These are phyloP conservation scores for Leishmania gerbilli DNA, from an alignment of 208 protist species.

Conservation along the genomic window DNA sequence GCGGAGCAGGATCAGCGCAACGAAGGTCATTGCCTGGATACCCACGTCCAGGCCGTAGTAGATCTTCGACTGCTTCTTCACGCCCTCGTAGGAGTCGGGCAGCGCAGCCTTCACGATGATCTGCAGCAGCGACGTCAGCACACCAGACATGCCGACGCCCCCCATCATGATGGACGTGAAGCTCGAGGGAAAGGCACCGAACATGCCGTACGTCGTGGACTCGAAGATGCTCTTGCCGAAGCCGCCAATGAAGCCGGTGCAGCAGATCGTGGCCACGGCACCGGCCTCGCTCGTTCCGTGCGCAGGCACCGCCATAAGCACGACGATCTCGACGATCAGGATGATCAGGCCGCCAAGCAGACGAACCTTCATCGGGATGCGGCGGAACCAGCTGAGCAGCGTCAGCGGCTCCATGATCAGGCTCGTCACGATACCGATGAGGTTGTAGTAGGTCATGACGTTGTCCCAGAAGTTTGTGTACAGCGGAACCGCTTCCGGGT, in stretches of 20 bases:
- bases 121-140: conserved; percentile 48
- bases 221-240: conserved; percentile 73
- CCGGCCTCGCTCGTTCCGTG: conserved; percentile 30
- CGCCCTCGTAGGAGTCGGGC: conserved; percentile 35
- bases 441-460: conserved; percentile 70
- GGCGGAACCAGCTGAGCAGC: conserved; percentile 43
- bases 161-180: conserved; percentile 72
- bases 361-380: conserved; percentile 41
- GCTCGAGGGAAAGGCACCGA: conserved; percentile 49
- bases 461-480: conserved; percentile 63
- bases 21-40: conserved; percentile 40
- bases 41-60: conserved; percentile 60
- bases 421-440: conserved; percentile 39
- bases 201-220: conserved; percentile 72
- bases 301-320: conserved; percentile 60
- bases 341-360: conserved; percentile 45
- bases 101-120: conserved; percentile 59
- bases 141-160: conserved; percentile 53
- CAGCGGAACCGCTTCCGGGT: conserved; percentile 30
- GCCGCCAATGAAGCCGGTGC: conserved; percentile 42
- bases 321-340: conserved; percentile 50
- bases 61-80: conserved; percentile 46
- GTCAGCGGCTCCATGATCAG: conserved; percentile 65
- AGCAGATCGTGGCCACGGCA: conserved; percentile 52
- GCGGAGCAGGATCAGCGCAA: conserved; percentile 41